phyloP scores from a whole-genome alignment of 495 filamentous ascomycete genomes.

The Daldinia caldariorum region DNA sequence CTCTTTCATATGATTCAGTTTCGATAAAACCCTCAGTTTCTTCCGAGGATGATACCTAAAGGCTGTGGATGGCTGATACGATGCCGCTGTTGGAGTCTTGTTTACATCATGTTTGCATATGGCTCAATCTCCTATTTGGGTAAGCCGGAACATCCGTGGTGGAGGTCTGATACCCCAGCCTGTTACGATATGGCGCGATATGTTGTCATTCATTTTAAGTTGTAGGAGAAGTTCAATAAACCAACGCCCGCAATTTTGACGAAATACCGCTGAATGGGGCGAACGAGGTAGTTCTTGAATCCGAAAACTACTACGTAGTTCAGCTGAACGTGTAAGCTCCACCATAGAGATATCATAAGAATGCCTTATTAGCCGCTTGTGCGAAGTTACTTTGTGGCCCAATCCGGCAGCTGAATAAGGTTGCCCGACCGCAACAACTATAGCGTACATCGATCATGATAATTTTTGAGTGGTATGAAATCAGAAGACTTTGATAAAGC shows the following conservation, averaged over 20 bases:
- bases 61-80: background rate
- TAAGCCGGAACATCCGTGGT: constrained; percentile 22
- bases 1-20: background rate
- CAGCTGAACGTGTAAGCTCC: background rate
- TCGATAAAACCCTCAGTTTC: background rate
- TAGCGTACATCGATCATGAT: background rate
- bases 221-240: constrained; percentile 3
- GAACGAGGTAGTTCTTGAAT: constrained; percentile 1
- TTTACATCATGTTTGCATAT: background rate
- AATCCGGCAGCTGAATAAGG: background rate
- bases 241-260: background rate
- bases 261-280: constrained; percentile 3
- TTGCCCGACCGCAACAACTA: background rate
- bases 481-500: background rate
- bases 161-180: constrained; percentile 7
- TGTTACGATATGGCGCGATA: constrained; percentile 9
- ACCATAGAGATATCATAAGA: no score
- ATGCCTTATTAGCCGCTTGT: background rate
- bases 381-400: background rate
- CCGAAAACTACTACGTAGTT: background rate
- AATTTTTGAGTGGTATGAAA: background rate
- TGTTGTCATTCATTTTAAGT: background rate
- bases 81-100: background rate
- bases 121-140: constrained; percentile 21
- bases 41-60: background rate